Percentiles rank a stretch among this genome's conserved stretches.
phyloP scores from a whole-genome alignment of 2,329 filamentous ascomycete genomes.

The Talaromyces verruculosus region DNA sequence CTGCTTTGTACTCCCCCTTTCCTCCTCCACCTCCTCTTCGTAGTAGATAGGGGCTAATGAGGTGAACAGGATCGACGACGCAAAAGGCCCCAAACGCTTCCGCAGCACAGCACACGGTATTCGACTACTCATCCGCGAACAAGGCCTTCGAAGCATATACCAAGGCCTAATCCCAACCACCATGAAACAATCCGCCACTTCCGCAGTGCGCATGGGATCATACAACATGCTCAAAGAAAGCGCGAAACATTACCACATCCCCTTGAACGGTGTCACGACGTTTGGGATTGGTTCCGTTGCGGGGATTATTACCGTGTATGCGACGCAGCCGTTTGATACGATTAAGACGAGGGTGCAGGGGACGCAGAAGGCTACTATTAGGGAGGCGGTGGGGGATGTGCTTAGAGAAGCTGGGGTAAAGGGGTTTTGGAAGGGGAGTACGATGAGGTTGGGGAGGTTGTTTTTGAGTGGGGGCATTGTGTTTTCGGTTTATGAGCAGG shows the following conservation, averaged over 20 bases:
- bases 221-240: constrained; percentile 66
- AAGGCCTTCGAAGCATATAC: constrained; percentile 59
- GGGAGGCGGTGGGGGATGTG: constrained; percentile 57
- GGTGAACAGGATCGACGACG: constrained; percentile 55
- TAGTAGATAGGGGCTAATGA: background rate
- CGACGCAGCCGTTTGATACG: constrained; percentile 47
- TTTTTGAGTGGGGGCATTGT: constrained; percentile 67
- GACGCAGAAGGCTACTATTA: constrained; percentile 57
- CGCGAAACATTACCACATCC: constrained; percentile 49
- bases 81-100: constrained; percentile 52
- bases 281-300: constrained; percentile 64
- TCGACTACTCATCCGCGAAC: constrained; percentile 49
- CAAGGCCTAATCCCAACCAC: constrained; percentile 61
- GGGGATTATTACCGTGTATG: constrained; percentile 55
- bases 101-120: constrained; percentile 54
- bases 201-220: constrained; percentile 61
- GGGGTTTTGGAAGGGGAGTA: constrained; percentile 67
- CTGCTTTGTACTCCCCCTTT: constrained; percentile 48
- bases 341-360: constrained; percentile 63
- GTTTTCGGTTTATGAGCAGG: constrained; percentile 63
- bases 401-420: constrained; percentile 58
- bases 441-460: constrained; percentile 64
- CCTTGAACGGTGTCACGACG: constrained; percentile 54
- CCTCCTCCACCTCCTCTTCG: too few relatives aligned
- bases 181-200: constrained; percentile 62